These are phyloP conservation scores for Knoxdaviesia proteae DNA, from an alignment of 2,329 filamentous ascomycete genomes.

Conservation along the genomic window DNA sequence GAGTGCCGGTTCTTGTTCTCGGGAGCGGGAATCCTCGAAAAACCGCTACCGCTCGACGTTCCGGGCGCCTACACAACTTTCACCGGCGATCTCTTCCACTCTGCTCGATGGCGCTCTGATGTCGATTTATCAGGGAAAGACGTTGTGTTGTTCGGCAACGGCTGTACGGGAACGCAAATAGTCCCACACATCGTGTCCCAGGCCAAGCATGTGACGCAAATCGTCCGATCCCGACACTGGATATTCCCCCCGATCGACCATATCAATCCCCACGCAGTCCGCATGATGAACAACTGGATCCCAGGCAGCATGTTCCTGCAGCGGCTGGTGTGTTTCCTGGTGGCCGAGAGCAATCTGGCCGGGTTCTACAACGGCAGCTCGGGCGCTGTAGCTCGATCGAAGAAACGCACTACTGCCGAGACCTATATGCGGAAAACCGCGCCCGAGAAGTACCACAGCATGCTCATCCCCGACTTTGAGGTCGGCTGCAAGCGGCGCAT, in stretches of 20 bases:
- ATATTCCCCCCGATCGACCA: conserved; percentile 14
- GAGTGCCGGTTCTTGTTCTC: conserved; percentile 19
- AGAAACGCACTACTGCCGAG: conserved; percentile 17
- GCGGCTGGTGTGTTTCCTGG: conserved; percentile 19
- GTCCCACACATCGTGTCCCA: conserved; percentile 20
- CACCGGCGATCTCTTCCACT: conserved; percentile 30
- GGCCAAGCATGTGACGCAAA: conserved; percentile 17
- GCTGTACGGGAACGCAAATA: conserved; percentile 32
- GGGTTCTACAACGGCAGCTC: conserved; percentile 19
- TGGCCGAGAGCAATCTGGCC: conserved; percentile 12
- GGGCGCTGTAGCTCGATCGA: conserved; percentile 14
- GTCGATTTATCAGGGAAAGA: conserved; percentile 24
- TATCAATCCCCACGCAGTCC: conserved; percentile 5
- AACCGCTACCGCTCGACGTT: conserved; percentile 18
- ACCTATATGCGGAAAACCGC: conserved; percentile 20
- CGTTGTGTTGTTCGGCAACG: conserved; percentile 32
- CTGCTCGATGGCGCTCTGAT: conserved; percentile 30
- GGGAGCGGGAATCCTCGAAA: conserved; percentile 14
- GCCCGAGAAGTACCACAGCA: conserved; percentile 38
- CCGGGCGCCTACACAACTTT: conserved; percentile 25
- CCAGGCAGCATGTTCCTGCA: conserved; percentile 22
- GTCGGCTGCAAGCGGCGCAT: conserved; percentile 45
- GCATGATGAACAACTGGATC: conserved; percentile 20
- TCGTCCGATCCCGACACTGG: conserved; percentile 22
- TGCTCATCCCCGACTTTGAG: conserved; percentile 39